Conservation (phyloP, 257 asterid genomes). For the Solanum acaule region DNA sequence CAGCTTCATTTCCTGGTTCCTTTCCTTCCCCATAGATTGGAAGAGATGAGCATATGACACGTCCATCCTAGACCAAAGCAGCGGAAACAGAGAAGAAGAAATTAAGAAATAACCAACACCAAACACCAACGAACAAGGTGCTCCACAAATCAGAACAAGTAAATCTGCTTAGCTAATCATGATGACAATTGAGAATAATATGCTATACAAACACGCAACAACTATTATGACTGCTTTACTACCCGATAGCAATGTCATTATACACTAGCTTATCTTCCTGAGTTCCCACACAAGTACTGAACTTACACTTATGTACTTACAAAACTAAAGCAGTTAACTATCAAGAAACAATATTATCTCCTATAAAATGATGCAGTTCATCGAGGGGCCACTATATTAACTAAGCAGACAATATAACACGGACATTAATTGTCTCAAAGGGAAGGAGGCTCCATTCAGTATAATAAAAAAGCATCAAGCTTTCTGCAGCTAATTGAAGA, state of each 20-base stretch:
- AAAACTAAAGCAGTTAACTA: background rate
- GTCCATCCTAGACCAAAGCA: conserved; percentile 48
- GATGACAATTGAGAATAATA: background rate
- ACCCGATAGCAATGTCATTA: background rate
- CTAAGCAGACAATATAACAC: background rate
- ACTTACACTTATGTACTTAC: background rate
- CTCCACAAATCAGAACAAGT: background rate
- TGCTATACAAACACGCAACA: background rate
- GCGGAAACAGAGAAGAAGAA: background rate
- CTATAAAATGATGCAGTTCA: background rate
- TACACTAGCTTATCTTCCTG: background rate
- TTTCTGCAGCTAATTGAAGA: background rate
- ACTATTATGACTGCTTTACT: background rate
- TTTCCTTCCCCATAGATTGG: conserved; percentile 72
- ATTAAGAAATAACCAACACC: background rate
- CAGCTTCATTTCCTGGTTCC: conserved; percentile 82
- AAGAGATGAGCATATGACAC: conserved; percentile 58
- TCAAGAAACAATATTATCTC: background rate
- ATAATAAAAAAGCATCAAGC: background rate
- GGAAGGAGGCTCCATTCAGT: background rate
- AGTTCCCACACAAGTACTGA: background rate
- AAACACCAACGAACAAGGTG: background rate
- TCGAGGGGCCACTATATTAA: background rate
- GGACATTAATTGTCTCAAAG: background rate
- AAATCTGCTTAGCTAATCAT: background rate